Evolutionary conservation across 1,284 basidiomycete species (phyloP).

Genomic region (Moesziomyces sp.): DNA sequence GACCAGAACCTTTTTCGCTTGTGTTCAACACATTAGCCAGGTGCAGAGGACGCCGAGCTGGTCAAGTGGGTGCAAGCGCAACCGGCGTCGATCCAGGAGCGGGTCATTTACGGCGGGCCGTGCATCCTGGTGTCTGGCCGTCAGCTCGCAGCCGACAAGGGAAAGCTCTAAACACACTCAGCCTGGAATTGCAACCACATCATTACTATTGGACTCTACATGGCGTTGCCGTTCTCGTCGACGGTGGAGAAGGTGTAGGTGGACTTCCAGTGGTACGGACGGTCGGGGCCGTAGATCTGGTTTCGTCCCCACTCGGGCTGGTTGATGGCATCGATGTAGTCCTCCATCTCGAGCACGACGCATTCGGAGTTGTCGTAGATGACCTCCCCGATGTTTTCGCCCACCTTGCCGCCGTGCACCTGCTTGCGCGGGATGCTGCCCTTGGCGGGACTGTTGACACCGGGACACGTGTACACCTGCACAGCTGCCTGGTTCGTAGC

Average conservation of each 20-base stretch:
- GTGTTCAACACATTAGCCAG: conserved; percentile 28
- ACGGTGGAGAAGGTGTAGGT: conserved; percentile 56
- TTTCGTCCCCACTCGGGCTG: conserved; percentile 53
- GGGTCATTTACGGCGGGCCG: conserved; percentile 60
- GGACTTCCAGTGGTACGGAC: conserved; percentile 58
- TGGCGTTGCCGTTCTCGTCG: conserved; percentile 36
- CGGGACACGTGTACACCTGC: conserved; percentile 60
- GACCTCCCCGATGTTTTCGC: conserved; percentile 28
- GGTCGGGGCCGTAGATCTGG: conserved; percentile 52
- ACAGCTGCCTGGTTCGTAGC: conserved; percentile 52
- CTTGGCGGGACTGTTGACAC: conserved; percentile 44
- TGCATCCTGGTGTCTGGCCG: conserved; percentile 64
- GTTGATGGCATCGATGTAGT: conserved; percentile 61
- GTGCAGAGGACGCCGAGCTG: conserved; percentile 57
- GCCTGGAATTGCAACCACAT: too few relatives aligned
- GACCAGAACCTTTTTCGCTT: neutral
- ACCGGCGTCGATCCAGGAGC: conserved; percentile 45
- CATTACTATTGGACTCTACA: conserved; percentile 1
- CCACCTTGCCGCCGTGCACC: conserved; percentile 60
- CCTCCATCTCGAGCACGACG: conserved; percentile 61
- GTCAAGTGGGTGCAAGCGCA: conserved; percentile 56
- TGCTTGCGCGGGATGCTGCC: conserved; percentile 57
- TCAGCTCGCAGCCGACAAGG: conserved; percentile 55
- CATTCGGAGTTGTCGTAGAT: conserved; percentile 59
- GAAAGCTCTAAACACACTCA: conserved; percentile 41